These are phyloP conservation scores for Lathyrus tuberosus DNA, from an alignment of 306 rosid genomes.

Conservation along the genomic window DNA sequence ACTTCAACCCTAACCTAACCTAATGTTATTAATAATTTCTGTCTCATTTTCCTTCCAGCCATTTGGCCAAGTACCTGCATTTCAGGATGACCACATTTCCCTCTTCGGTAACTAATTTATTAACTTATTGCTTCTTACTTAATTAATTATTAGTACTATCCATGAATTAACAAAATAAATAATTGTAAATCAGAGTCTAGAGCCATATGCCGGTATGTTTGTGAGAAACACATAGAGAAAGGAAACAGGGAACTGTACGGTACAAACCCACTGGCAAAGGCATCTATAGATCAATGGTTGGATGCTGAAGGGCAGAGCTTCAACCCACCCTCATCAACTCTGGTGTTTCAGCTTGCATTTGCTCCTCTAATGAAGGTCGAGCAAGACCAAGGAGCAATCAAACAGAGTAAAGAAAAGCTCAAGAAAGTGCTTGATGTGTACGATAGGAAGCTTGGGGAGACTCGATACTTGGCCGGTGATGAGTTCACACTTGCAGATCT, in stretches of 20 bases:
- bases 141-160: background rate
- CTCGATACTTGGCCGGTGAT: slow-evolving; percentile 70
- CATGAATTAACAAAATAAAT: background rate
- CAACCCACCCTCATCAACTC: slow-evolving; percentile 67
- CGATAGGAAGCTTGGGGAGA: slow-evolving; percentile 63
- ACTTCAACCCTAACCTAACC: too few species aligned
- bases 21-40: background rate
- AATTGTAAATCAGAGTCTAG: slow-evolving; percentile 58
- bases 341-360: slow-evolving; percentile 78
- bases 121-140: background rate
- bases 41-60: slow-evolving; percentile 45
- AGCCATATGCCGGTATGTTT: slow-evolving; percentile 81
- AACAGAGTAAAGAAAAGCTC: slow-evolving; percentile 60
- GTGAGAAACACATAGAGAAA: slow-evolving; percentile 59
- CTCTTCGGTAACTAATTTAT: slow-evolving; percentile 57
- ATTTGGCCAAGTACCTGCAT: slow-evolving; percentile 91
- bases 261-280: slow-evolving; percentile 61
- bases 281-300: slow-evolving; percentile 83
- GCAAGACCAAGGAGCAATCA: slow-evolving; percentile 59
- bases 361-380: slow-evolving; percentile 81
- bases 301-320: slow-evolving; percentile 85
- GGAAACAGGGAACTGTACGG: slow-evolving; percentile 76
- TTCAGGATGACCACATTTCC: slow-evolving; percentile 63
- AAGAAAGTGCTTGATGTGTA: slow-evolving; percentile 71
- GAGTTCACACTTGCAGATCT: slow-evolving; percentile 85